Conservation (phyloP, 495 filamentous ascomycete species). For the Penicillium angulare region DNA sequence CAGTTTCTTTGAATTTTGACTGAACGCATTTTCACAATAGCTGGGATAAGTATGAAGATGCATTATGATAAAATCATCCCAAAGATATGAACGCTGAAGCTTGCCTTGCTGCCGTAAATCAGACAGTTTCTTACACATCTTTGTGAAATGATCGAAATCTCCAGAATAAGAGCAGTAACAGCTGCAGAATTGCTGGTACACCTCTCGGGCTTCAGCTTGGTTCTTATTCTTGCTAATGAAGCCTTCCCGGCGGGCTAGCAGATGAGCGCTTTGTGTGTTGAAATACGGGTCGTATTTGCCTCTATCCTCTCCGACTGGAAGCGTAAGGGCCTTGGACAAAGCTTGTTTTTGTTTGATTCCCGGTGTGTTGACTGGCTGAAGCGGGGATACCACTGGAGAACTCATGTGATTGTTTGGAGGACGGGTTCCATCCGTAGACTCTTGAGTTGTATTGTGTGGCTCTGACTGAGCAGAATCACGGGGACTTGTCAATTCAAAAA, state of each 20-base stretch:
- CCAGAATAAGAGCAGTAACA: conserved; percentile 60
- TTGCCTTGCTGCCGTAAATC: conserved; percentile 38
- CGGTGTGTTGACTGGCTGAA: conserved; percentile 1
- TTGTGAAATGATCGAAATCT: conserved; percentile 51
- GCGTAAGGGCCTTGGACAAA: conserved; percentile 17
- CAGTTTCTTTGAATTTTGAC: conserved; percentile 16
- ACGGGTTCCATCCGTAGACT: no score
- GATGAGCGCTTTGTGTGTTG: conserved; percentile 8
- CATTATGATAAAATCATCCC: conserved; percentile 66
- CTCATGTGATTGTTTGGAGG: neutral
- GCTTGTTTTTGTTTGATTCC: conserved; percentile 8
- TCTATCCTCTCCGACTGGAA: neutral
- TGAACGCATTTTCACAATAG: conserved; percentile 27
- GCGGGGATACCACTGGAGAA: conserved; percentile 4
- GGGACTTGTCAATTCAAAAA: conserved; percentile 18
- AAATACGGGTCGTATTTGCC: neutral
- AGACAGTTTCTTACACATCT: conserved; percentile 53
- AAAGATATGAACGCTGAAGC: conserved; percentile 51
- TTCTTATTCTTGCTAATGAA: conserved; percentile 22
- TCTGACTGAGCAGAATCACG: neutral
- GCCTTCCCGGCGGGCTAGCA: conserved; percentile 24
- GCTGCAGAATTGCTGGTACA: conserved; percentile 51
- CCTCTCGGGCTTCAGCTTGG: conserved; percentile 23
- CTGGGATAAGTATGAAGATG: conserved; percentile 39
- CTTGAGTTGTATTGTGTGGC: neutral